Base-by-base conservation (phyloP, 192 early-diverging fungal species). In the Gaertneriomyces semiglobifer region DNA sequence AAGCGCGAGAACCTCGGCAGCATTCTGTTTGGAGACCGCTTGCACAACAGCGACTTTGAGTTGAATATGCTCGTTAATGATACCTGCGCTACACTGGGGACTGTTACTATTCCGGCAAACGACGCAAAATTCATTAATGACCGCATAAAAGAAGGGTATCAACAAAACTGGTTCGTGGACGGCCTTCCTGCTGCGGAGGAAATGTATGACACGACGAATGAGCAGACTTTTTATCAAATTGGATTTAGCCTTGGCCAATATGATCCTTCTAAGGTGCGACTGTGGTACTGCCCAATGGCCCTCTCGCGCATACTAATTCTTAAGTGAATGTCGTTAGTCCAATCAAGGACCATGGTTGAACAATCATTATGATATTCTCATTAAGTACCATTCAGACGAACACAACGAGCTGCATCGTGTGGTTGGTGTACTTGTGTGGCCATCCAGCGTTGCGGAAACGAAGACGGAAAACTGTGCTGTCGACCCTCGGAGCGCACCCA, bases 11-110 rank as follows among this genome's bases (percentile, higher is more conserved):
- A 85, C 3, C 81, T 98, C 56, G 95, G 95, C 42, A 88, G 86
- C 65, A 94, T 98, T 47, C 75, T 98, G 40, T 98, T 98, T 89
- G 96, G 96, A 6, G 94, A 98, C 65, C 85, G 95, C 41, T 89
- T 98, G 66, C 93, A 86, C 60, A 85, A 77, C 55, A 94, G 93
- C 4, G 81, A 79, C 4, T 92, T 92, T 66, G 71, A 92, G 78
- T 84, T 96, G 9, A 68, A 60, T 20, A 68, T 68, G 66, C 11
- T 68, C 2, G 16, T 45, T 1, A 51, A 60, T 39, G 50, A 11
- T 16, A 64, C 42, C 10, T 68, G 60, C 25, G 46, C 43, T 11
- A 10, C 18, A 39, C 54, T 74, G 60, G 65, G 60, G 9, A 42
- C 48, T 33, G 19, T 44, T 40, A 42, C 39, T 16, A 68, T 58